phyloP scores from a whole-genome alignment of 2,329 filamentous ascomycete genomes.

The Ophiostoma quercus region DNA sequence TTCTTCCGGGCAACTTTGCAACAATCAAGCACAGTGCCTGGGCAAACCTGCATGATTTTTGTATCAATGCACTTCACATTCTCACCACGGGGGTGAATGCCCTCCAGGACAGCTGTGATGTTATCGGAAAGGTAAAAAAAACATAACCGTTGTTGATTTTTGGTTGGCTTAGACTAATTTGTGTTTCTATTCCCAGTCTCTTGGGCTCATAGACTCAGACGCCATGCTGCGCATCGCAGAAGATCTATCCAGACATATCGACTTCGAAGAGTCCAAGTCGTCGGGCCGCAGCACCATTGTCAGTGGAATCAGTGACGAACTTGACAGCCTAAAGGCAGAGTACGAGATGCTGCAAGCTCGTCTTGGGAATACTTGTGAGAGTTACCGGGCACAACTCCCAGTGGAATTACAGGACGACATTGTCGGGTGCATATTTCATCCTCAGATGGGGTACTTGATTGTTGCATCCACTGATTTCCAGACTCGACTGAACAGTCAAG shows the following conservation, averaged over 20 bases:
- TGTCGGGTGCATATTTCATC: constrained; percentile 80
- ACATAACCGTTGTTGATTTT: not conserved
- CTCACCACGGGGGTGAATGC: constrained; percentile 32
- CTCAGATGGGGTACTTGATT: constrained; percentile 85
- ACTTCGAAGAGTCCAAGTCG: constrained; percentile 71
- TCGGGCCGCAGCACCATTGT: constrained; percentile 68
- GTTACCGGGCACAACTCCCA: constrained; percentile 60
- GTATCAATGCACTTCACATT: constrained; percentile 64
- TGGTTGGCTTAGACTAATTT: not conserved
- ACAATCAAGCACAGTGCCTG: constrained; percentile 64
- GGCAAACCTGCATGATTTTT: constrained; percentile 67
- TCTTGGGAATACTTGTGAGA: constrained; percentile 60
- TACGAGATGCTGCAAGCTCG: constrained; percentile 75
- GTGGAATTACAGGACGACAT: constrained; percentile 50
- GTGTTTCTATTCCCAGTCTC: not conserved
- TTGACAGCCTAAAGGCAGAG: constrained; percentile 71
- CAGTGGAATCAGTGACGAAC: constrained; percentile 62
- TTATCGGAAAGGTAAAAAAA: constrained; percentile 18
- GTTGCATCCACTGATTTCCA: constrained; percentile 58
- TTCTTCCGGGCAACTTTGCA: constrained; percentile 42
- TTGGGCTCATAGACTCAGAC: constrained; percentile 1
- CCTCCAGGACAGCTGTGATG: constrained; percentile 45
- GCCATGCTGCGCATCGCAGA: constrained; percentile 7
- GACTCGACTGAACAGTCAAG: constrained; percentile 34
- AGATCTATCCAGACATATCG: constrained; percentile 54